Base-by-base conservation (phyloP, 2,329 filamentous ascomycete species). In the Pseudocercospora musae region DNA sequence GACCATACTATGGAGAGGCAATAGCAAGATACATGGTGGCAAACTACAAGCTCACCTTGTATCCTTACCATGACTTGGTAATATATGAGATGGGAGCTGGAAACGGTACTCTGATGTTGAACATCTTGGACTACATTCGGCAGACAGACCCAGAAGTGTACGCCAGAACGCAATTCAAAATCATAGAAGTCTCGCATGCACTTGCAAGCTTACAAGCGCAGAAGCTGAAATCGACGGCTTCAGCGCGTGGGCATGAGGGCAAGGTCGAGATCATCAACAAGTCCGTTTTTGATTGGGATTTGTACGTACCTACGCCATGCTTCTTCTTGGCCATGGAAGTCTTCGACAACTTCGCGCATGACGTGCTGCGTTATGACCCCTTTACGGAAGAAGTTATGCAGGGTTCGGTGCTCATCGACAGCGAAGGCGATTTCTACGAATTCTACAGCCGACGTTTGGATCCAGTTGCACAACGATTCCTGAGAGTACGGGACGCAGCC, bases 31-130 rank as follows among this genome's bases (percentile, higher is more conserved):
- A 98, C 76, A 86, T 99, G 49, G 88, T 98, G 69, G 89, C 91
- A 69, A 97, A 99, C 80, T 99, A 99, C 84, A 92, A 95, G 75
- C 86, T 97, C 75, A 91, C 91, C 49, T 86, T 92, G 60, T 98
- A 95, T 75, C 95, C 95, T 2, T 97, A 98, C 81, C 89, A 97
- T 78, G 95, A 99, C 78, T 85, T 99, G 57, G 91, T 96, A 71
- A 96, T 99, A 76, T 99, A 97, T 84, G 95, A 99, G 77, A 96
- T 99, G 90, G 95, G 95, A 57, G 95, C 95, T 42, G 95, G 95
- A 71, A 94, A 96, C 72, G 95, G 95, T 66, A 99, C 96, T 0
- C 85, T 99, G 74, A 99, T 99, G 95, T 84, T 95, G 74, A 99
- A 99, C 77, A 93, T 99, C 62, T 84, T 99, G 65, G 94, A 99